Evolutionary conservation across 2,329 filamentous ascomycete species (phyloP).

Genomic region (Alternaria brassicae): DNA sequence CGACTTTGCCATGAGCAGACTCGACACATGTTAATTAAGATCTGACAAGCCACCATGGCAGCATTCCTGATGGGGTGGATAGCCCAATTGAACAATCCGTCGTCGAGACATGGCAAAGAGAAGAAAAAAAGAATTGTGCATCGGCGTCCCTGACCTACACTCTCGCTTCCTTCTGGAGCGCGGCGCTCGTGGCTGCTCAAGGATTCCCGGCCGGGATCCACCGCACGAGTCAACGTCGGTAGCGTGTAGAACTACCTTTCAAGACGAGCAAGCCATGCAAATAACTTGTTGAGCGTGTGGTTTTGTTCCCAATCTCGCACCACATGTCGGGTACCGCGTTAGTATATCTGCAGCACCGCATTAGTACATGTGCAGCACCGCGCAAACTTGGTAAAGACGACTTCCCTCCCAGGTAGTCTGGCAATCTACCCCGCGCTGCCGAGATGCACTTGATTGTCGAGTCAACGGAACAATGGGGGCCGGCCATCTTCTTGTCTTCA

Average conservation of each 20-base stretch:
- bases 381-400: neutral
- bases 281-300: neutral
- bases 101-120: neutral
- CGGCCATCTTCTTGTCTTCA: neutral
- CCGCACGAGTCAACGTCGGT: conserved; percentile 16
- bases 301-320: neutral
- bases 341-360: neutral
- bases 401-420: neutral
- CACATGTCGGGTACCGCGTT: neutral
- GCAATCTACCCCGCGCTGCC: neutral
- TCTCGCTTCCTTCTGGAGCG: conserved; percentile 10
- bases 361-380: neutral
- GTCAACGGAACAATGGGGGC: neutral
- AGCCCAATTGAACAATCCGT: neutral
- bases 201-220: conserved; percentile 17
- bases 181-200: conserved; percentile 18
- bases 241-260: conserved; percentile 1
- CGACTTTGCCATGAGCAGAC: neutral
- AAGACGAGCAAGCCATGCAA: conserved; percentile 3
- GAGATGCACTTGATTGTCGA: neutral
- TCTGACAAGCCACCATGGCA: conserved; percentile 13
- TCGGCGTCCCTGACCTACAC: conserved; percentile 16
- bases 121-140: conserved; percentile 5
- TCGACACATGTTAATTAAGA: conserved; percentile 16
- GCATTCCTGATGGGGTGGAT: neutral